Percentiles rank a stretch among this genome's conserved stretches.
Conservation (phyloP, 2,329 filamentous ascomycete genomes). For the Malbranchea zuffiana region DNA sequence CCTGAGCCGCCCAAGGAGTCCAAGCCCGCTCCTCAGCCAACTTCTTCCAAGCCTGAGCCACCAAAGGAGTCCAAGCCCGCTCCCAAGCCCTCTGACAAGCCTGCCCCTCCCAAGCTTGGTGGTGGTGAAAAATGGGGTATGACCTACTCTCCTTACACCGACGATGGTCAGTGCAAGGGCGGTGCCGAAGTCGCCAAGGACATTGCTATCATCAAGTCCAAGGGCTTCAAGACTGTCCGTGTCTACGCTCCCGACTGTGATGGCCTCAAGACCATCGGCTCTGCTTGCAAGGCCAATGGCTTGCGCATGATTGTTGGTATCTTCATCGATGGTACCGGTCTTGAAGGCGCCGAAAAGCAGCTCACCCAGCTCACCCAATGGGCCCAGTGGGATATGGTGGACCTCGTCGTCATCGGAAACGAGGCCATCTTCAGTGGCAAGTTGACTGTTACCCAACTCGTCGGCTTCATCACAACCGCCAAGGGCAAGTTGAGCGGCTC, state of each 20-base stretch:
- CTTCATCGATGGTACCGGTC: constrained; percentile 58
- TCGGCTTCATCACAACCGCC: constrained; percentile 56
- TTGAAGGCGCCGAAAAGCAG: constrained; percentile 59
- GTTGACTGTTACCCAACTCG: constrained; percentile 54
- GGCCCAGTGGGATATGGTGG: constrained; percentile 60
- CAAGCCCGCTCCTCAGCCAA: constrained; percentile 21
- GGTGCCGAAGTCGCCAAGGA: constrained; percentile 48
- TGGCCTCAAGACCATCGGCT: constrained; percentile 64
- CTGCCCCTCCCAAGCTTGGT: constrained; percentile 16
- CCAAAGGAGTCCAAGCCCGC: constrained; percentile 12
- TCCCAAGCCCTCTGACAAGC: constrained; percentile 15
- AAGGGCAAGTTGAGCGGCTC: constrained; percentile 50
- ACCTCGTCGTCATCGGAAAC: constrained; percentile 79
- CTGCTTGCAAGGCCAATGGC: constrained; percentile 53
- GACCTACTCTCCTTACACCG: constrained; percentile 66
- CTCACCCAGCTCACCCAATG: constrained; percentile 61
- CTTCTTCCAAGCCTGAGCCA: constrained; percentile 18
- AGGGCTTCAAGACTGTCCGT: constrained; percentile 62
- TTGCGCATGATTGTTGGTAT: constrained; percentile 78
- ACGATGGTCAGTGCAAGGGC: constrained; percentile 52
- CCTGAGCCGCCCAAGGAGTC: constrained; percentile 15
- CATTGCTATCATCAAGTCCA: constrained; percentile 49
- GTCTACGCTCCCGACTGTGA: constrained; percentile 89
- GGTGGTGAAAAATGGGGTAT: constrained; percentile 53
- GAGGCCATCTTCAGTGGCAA: constrained; percentile 72